A percentile compares a stretch with the other conserved stretches of the same genome.
phyloP scores from a whole-genome alignment of 164 flowering plant genomes.

The Piper longum region DNA sequence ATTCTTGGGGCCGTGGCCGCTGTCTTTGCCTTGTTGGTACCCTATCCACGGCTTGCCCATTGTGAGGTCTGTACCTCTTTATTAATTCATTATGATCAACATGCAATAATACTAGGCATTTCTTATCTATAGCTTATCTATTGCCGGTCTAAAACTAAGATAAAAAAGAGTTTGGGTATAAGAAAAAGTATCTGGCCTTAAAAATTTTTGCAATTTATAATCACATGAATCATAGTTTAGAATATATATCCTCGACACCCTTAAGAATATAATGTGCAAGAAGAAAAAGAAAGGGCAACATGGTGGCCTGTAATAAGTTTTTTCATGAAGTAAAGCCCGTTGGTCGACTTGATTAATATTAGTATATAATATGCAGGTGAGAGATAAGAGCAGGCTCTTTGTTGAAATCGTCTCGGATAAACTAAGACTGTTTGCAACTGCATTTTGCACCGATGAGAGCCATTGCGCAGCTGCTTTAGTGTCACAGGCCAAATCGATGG shows the following conservation, averaged over 20 bases:
- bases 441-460: slow-evolving; percentile 47
- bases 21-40: slow-evolving; percentile 50
- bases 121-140: no score
- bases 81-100: not conserved
- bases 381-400: slow-evolving; percentile 21
- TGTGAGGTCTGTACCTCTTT: slow-evolving; percentile 28
- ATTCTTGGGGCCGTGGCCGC: slow-evolving; percentile 56
- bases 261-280: no score
- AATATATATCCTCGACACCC: no score
- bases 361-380: slow-evolving; percentile 30
- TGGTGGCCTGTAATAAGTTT: not conserved
- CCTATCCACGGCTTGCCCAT: slow-evolving; percentile 51
- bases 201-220: no score
- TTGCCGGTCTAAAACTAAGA: no score
- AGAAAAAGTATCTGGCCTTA: no score
- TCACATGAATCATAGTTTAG: no score
- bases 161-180: no score
- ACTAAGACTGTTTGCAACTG: slow-evolving; percentile 39
- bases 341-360: not conserved
- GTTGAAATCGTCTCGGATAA: slow-evolving; percentile 43
- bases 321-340: not conserved
- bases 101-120: no score
- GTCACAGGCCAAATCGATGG: slow-evolving; percentile 40
- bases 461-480: slow-evolving; percentile 25
- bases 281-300: no score